These are phyloP conservation scores for Murraya koenigii DNA, from an alignment of 345 rosid species.

Conservation along the genomic window DNA sequence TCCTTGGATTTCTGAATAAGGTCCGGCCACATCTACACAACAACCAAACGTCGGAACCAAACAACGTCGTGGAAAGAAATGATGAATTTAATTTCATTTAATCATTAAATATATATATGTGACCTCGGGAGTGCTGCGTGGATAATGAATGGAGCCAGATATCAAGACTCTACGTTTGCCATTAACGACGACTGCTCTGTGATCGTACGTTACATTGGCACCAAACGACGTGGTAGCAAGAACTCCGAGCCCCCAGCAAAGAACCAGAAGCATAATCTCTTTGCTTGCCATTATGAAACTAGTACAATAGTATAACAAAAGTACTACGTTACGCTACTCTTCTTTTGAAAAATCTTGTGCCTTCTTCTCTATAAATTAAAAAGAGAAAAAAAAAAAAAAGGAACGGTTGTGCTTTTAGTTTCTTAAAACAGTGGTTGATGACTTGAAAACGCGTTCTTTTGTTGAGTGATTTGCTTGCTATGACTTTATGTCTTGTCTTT, in stretches of 20 bases:
- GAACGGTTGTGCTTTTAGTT: not conserved
- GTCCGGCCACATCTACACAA: constrained; percentile 92
- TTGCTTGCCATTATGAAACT: constrained; percentile 4
- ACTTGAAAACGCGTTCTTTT: not conserved
- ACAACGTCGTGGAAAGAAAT: too few relatives aligned
- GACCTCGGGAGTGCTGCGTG: constrained; percentile 93
- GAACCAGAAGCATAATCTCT: constrained; percentile 16
- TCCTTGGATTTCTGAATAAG: constrained; percentile 94
- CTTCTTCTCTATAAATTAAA: too few relatives aligned
- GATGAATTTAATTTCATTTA: too few relatives aligned
- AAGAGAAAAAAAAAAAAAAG: too few relatives aligned
- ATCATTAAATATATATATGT: too few relatives aligned
- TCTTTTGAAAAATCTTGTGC: too few relatives aligned
- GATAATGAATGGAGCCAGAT: constrained; percentile 97
- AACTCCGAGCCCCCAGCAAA: constrained; percentile 17
- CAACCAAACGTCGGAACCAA: not conserved
- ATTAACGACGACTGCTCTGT: constrained; percentile 66
- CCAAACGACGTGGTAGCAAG: constrained; percentile 42
- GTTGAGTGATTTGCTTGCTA: not conserved
- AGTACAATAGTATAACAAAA: not conserved
- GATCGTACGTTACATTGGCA: constrained; percentile 74
- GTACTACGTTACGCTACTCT: not conserved
- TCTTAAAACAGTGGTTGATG: constrained; percentile 5
- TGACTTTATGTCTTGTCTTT: not conserved
- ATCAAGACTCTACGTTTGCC: constrained; percentile 72